Conservation (phyloP, 2,329 filamentous ascomycete species). For the Exutisphaerella laricina region DNA sequence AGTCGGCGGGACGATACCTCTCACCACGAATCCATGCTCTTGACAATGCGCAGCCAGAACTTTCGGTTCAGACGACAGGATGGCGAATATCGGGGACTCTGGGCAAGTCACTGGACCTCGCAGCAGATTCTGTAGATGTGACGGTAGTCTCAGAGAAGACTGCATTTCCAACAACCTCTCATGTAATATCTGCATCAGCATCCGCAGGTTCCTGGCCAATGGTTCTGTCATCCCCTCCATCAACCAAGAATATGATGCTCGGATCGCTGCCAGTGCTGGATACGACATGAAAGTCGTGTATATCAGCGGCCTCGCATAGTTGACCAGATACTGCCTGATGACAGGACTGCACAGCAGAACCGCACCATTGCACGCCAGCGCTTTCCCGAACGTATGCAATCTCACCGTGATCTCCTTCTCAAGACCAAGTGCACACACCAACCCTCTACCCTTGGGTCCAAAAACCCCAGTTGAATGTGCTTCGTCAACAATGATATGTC, state of each 20-base stretch:
- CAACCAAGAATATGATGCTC: conserved; percentile 55
- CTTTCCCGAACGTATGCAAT: conserved; percentile 63
- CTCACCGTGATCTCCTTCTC: conserved; percentile 53
- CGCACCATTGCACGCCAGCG: conserved; percentile 61
- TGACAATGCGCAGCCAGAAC: conserved; percentile 58
- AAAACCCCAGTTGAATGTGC: conserved; percentile 61
- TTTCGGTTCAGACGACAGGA: conserved; percentile 55
- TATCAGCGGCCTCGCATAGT: conserved; percentile 69
- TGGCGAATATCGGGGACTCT: conserved; percentile 58
- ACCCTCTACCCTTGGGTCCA: conserved; percentile 51
- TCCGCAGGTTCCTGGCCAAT: conserved; percentile 42
- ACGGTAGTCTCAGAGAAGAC: conserved; percentile 26
- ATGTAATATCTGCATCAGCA: conserved; percentile 44
- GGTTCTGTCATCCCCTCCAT: conserved; percentile 43
- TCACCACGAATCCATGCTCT: conserved; percentile 52
- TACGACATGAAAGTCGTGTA: conserved; percentile 67
- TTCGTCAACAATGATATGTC: conserved; percentile 61
- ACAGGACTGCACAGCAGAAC: conserved; percentile 57
- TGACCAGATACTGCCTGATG: conserved; percentile 61
- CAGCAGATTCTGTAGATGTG: conserved; percentile 20
- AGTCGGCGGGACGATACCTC: conserved; percentile 63
- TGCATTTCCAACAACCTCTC: conserved; percentile 40
- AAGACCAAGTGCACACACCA: conserved; percentile 54
- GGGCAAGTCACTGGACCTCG: conserved; percentile 37
- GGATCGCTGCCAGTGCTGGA: conserved; percentile 55